A percentile compares a stretch with the other conserved stretches of the same genome.
Evolutionary conservation across 495 filamentous ascomycete genomes (phyloP).

Genomic region (Pseudevernia furfuracea): DNA sequence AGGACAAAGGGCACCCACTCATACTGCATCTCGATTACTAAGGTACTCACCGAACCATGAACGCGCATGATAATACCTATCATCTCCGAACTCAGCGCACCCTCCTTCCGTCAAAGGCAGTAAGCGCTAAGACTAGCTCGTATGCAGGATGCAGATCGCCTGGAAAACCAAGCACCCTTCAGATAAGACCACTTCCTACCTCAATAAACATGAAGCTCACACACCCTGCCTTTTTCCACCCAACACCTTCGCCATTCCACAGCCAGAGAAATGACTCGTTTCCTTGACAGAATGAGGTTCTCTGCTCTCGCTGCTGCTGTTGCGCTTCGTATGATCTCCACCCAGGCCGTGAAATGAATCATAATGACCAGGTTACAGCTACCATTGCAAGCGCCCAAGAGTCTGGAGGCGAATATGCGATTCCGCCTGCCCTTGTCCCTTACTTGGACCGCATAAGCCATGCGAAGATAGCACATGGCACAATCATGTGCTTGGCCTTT

Average conservation of each 20-base stretch:
- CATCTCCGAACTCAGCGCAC: background rate
- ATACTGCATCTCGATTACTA: background rate
- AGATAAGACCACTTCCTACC: background rate
- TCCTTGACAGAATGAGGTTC: background rate
- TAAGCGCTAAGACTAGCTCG: background rate
- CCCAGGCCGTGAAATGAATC: background rate
- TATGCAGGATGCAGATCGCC: background rate
- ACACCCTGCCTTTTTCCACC: background rate
- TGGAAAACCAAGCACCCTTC: background rate
- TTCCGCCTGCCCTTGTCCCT: background rate
- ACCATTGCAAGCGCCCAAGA: background rate
- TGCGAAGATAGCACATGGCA: constrained; percentile 8
- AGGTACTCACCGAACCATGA: background rate
- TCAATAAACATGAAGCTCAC: background rate
- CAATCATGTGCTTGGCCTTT: constrained; percentile 52
- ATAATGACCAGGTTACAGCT: background rate
- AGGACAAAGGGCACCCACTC: no score
- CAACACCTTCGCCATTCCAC: background rate
- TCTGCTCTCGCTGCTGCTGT: background rate
- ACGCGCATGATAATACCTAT: background rate
- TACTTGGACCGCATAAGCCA: background rate
- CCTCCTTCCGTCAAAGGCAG: background rate
- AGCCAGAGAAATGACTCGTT: background rate
- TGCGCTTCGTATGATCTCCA: background rate
- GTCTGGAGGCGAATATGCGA: background rate